These are phyloP conservation scores for Monosporozyma servazzii DNA, from an alignment of 805 yeast genomes.

Conservation along the genomic window DNA sequence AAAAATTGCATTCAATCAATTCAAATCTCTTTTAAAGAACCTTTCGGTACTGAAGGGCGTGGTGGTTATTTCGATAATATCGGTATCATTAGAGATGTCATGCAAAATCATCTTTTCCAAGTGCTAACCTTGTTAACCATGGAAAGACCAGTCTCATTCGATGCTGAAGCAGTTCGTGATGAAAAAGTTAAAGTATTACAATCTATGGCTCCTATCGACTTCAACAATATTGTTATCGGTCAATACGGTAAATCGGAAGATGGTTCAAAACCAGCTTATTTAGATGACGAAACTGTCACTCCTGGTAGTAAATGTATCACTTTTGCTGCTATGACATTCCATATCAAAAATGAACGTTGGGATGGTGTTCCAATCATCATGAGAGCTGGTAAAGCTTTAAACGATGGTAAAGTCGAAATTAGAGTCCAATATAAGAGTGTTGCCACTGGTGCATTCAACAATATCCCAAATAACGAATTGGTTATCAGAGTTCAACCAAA, in stretches of 20 bases:
- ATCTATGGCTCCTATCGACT: slow-evolving; percentile 62
- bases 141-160: slow-evolving; percentile 91
- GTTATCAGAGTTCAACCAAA: slow-evolving; percentile 91
- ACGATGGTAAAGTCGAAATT: slow-evolving; percentile 90
- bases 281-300: slow-evolving; percentile 86
- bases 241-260: slow-evolving; percentile 81
- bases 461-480: slow-evolving; percentile 83
- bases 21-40: slow-evolving; percentile 91
- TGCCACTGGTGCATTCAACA: slow-evolving; percentile 69
- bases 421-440: slow-evolving; percentile 86
- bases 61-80: slow-evolving; percentile 95
- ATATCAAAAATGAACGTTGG: slow-evolving; percentile 92
- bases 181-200: slow-evolving; percentile 90
- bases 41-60: slow-evolving; percentile 98
- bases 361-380: slow-evolving; percentile 93
- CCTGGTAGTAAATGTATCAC: slow-evolving; percentile 81
- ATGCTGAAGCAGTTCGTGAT: slow-evolving; percentile 89
- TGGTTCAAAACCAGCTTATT: slow-evolving; percentile 81
- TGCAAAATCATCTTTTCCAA: slow-evolving; percentile 95
- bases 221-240: slow-evolving; percentile 65
- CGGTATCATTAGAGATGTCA: slow-evolving; percentile 95
- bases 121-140: slow-evolving; percentile 84
- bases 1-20: slow-evolving; percentile 65
- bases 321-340: slow-evolving; percentile 73
- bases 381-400: slow-evolving; percentile 95